Percentiles rank a stretch among this genome's conserved stretches.
phyloP scores from a whole-genome alignment of 495 filamentous ascomycete species.

The Aspergillus olivimuriae region DNA sequence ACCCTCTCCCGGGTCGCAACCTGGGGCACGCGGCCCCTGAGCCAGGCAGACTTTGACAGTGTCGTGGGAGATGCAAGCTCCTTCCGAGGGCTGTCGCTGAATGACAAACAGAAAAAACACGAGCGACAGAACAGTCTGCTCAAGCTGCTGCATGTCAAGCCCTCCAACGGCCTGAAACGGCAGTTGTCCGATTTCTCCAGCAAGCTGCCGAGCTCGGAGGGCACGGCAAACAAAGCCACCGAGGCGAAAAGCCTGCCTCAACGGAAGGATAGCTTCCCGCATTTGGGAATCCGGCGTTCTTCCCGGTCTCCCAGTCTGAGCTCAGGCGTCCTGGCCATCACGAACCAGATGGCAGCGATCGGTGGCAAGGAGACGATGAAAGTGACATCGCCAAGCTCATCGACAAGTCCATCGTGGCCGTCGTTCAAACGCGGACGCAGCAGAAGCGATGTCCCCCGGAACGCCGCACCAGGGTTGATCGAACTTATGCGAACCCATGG shows the following conservation, averaged over 20 bases:
- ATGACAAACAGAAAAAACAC: slow-evolving; percentile 34
- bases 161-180: slow-evolving; percentile 23
- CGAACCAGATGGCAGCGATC: slow-evolving; percentile 54
- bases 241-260: slow-evolving; percentile 17
- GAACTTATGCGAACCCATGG: slow-evolving; percentile 44
- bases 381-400: slow-evolving; percentile 40
- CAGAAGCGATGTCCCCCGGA: slow-evolving; percentile 63
- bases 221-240: slow-evolving; percentile 31
- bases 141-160: slow-evolving; percentile 48
- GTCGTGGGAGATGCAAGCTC: slow-evolving; percentile 49
- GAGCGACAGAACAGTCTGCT: slow-evolving; percentile 37
- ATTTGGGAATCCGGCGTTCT: slow-evolving; percentile 47
- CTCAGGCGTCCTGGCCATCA: slow-evolving; percentile 55
- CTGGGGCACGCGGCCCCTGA: slow-evolving; percentile 62
- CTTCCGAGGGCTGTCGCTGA: slow-evolving; percentile 56
- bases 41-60: slow-evolving; percentile 55
- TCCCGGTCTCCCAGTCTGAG: slow-evolving; percentile 57
- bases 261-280: slow-evolving; percentile 45
- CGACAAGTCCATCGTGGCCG: slow-evolving; percentile 42
- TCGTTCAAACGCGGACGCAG: slow-evolving; percentile 59
- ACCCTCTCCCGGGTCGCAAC: slow-evolving; percentile 60
- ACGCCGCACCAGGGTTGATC: slow-evolving; percentile 33
- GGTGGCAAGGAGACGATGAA: slow-evolving; percentile 54
- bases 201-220: slow-evolving; percentile 22
- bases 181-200: slow-evolving; percentile 30